phyloP scores from a whole-genome alignment of 352 stramenopile genomes.

The Sclerospora graminicola region DNA sequence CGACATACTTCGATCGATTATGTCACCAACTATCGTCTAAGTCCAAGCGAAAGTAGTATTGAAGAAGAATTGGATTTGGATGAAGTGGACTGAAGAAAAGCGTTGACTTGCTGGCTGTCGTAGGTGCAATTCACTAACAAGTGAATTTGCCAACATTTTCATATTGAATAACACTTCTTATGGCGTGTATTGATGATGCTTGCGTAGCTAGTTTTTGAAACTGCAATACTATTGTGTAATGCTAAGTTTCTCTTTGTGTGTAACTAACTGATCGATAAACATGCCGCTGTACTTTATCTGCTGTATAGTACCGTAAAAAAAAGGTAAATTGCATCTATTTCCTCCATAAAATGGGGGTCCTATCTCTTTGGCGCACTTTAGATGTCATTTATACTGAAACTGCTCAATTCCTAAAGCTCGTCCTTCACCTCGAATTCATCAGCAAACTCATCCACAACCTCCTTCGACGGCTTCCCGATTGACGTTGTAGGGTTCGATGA shows the following conservation, averaged over 20 bases:
- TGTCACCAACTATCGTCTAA: slow-evolving; percentile 3
- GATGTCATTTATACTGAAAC: too few species aligned
- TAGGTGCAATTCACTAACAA: slow-evolving; percentile 7
- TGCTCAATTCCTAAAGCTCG: slow-evolving; percentile 39
- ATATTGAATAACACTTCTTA: slow-evolving; percentile 18
- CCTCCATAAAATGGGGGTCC: too few species aligned
- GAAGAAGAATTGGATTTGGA: slow-evolving; percentile 65
- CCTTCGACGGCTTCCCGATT: slow-evolving; percentile 8
- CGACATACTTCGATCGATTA: slow-evolving; percentile 6
- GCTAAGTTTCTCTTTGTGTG: too few species aligned
- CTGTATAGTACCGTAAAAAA: too few species aligned
- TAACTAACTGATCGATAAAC: too few species aligned
- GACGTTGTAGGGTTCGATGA: slow-evolving; percentile 17
- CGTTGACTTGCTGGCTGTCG: neutral
- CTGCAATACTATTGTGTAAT: too few species aligned
- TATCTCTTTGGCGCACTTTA: too few species aligned
- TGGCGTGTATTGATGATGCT: too few species aligned
- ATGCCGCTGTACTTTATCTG: too few species aligned
- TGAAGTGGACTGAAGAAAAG: slow-evolving; percentile 39
- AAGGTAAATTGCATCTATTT: too few species aligned
- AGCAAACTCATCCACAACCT: slow-evolving; percentile 46
- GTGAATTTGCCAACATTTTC: slow-evolving; percentile 7
- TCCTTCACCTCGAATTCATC: slow-evolving; percentile 37
- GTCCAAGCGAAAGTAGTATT: slow-evolving; percentile 29
- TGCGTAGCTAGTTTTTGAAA: too few species aligned